Conservation (phyloP, 306 rosid genomes). For the Vigna mungo region DNA sequence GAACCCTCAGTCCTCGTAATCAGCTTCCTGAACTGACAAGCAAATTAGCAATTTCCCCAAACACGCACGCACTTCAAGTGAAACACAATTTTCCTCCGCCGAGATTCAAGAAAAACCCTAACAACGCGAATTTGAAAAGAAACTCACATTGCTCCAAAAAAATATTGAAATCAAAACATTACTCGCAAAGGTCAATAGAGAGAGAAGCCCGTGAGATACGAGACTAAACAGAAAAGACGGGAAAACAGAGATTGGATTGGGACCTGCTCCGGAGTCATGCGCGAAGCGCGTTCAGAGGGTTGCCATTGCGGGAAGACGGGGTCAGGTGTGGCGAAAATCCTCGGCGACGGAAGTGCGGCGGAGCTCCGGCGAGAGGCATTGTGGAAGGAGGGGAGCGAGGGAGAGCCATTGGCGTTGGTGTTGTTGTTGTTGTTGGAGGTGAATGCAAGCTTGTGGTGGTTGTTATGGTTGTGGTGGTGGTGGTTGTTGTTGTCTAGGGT, state of each 20-base stretch:
- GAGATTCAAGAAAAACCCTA: constrained; percentile 41
- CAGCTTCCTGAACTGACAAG: constrained; percentile 19
- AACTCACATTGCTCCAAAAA: background rate
- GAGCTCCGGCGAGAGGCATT: constrained; percentile 65
- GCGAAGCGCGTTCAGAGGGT: constrained; percentile 86
- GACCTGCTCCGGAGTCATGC: constrained; percentile 78
- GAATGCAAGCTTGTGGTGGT: constrained; percentile 57
- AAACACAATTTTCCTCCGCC: constrained; percentile 1
- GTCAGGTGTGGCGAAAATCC: constrained; percentile 53
- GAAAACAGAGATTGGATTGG: constrained; percentile 17
- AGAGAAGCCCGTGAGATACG: background rate
- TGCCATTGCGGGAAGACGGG: constrained; percentile 68
- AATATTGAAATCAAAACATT: constrained; percentile 13
- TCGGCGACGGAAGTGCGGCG: constrained; percentile 41
- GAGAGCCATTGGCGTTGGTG: constrained; percentile 18
- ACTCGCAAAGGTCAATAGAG: background rate
- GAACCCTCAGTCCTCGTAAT: constrained; percentile 5
- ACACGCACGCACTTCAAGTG: constrained; percentile 5
- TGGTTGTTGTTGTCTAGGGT: constrained; percentile 49
- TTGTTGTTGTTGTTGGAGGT: constrained; percentile 36
- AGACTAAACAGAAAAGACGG: background rate
- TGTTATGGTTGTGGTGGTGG: constrained; percentile 40
- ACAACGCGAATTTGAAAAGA: background rate
- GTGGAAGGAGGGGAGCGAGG: constrained; percentile 37
- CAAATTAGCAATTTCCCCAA: constrained; percentile 1